Conservation (phyloP, 2,329 filamentous ascomycete species). For the Claviceps maximensis region DNA sequence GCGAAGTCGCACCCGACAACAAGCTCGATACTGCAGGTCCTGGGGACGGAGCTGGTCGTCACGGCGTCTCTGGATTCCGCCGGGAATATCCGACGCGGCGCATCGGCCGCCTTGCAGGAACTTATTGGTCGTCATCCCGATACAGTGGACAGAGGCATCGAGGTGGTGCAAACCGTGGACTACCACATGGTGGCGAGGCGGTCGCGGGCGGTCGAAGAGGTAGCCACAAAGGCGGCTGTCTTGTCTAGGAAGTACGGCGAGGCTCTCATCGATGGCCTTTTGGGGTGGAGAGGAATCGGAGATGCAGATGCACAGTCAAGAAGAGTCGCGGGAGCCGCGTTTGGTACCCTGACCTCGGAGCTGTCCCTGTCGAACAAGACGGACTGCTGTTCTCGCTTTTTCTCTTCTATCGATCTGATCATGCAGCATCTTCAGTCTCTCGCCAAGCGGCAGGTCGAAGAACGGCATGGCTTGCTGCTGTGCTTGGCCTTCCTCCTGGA, state of each 20-base stretch:
- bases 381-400: slow-evolving; percentile 15
- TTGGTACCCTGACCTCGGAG: slow-evolving; percentile 44
- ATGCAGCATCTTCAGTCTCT: slow-evolving; percentile 31
- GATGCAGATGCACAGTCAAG: slow-evolving; percentile 65
- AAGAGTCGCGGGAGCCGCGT: slow-evolving; percentile 54
- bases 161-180: slow-evolving; percentile 78
- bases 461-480: slow-evolving; percentile 54
- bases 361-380: slow-evolving; percentile 16
- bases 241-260: slow-evolving; percentile 57
- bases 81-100: slow-evolving; percentile 84
- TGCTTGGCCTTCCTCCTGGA: slow-evolving; percentile 47
- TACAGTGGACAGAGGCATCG: slow-evolving; percentile 66
- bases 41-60: slow-evolving; percentile 70
- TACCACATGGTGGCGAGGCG: slow-evolving; percentile 89
- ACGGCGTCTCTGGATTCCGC: slow-evolving; percentile 77
- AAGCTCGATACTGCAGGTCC: slow-evolving; percentile 53
- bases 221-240: slow-evolving; percentile 55
- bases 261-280: slow-evolving; percentile 54
- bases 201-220: slow-evolving; percentile 65
- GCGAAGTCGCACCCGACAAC: slow-evolving; percentile 22
- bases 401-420: slow-evolving; percentile 27
- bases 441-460: slow-evolving; percentile 46
- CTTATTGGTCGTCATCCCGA: slow-evolving; percentile 87
- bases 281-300: slow-evolving; percentile 80
- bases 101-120: slow-evolving; percentile 88